Evolutionary conservation across 2,329 filamentous ascomycete genomes (phyloP).

Genomic region (Colletotrichum orbiculare): DNA sequence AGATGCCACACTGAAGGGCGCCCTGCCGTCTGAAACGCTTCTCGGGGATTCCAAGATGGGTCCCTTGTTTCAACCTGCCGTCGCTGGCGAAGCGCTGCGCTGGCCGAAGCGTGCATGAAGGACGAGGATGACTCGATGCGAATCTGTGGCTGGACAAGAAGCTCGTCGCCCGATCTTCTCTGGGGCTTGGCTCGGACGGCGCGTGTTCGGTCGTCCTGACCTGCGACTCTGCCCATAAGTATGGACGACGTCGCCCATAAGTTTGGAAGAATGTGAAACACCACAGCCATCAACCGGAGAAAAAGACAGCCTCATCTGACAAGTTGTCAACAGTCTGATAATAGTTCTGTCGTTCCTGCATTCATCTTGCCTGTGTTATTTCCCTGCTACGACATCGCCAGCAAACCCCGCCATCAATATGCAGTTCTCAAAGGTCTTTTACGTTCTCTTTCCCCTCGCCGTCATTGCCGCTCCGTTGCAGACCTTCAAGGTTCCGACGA

Average conservation of each 20-base stretch:
- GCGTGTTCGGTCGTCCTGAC: constrained; percentile 17
- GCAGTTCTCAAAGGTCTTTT: constrained; percentile 39
- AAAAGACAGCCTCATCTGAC: constrained; percentile 4
- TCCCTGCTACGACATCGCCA: neutral
- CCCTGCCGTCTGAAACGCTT: constrained; percentile 31
- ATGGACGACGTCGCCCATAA: constrained; percentile 16
- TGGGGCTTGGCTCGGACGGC: constrained; percentile 29
- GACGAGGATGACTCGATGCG: neutral
- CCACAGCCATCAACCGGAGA: neutral
- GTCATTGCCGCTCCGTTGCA: constrained; percentile 39
- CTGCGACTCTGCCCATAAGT: constrained; percentile 29
- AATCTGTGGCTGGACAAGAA: constrained; percentile 14
- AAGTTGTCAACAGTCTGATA: constrained; percentile 13
- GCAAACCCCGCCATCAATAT: constrained; percentile 34
- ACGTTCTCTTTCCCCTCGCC: constrained; percentile 38
- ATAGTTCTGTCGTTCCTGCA: neutral
- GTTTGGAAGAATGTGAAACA: constrained; percentile 22
- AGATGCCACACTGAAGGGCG: constrained; percentile 11
- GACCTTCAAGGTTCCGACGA: constrained; percentile 33
- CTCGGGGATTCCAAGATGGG: constrained; percentile 22
- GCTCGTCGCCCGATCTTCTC: constrained; percentile 25
- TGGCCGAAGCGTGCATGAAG: constrained; percentile 33
- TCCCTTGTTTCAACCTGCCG: constrained; percentile 32
- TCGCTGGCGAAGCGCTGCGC: constrained; percentile 9
- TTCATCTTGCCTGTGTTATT: constrained; percentile 6